Conservation (phyloP, 2,329 filamentous ascomycete species). For the Xylaria arbuscula region DNA sequence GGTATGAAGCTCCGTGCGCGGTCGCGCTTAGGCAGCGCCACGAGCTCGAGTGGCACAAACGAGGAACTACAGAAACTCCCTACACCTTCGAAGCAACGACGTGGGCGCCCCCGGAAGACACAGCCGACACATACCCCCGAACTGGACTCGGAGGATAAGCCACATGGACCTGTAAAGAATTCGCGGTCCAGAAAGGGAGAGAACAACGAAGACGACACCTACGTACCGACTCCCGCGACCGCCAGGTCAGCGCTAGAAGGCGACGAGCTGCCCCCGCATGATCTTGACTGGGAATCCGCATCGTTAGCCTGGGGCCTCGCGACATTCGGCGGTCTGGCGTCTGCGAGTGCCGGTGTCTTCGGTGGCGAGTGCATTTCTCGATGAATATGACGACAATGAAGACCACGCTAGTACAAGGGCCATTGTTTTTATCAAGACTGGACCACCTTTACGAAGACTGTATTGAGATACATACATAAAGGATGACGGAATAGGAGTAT, state of each 20-base stretch:
- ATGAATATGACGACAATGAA: conserved; percentile 39
- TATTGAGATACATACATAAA: background rate
- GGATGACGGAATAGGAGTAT: background rate
- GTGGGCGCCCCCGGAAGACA: conserved; percentile 43
- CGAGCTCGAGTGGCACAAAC: conserved; percentile 41
- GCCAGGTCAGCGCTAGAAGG: conserved; percentile 49
- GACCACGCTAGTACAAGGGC: no score
- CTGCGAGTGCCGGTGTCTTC: conserved; percentile 59
- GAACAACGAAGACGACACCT: conserved; percentile 42
- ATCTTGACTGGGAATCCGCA: conserved; percentile 60
- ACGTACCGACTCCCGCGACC: conserved; percentile 53
- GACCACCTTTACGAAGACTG: background rate
- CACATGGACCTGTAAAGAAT: background rate
- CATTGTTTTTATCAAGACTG: no score
- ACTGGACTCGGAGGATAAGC: background rate
- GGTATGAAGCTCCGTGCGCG: conserved; percentile 42
- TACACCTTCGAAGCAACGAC: conserved; percentile 30
- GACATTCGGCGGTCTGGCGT: conserved; percentile 57
- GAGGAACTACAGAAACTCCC: conserved; percentile 29
- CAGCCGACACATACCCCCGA: no score
- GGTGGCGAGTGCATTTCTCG: conserved; percentile 59
- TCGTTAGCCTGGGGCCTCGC: conserved; percentile 60
- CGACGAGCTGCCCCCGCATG: conserved; percentile 55
- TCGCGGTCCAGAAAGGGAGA: conserved; percentile 33
- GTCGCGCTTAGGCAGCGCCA: conserved; percentile 41